Base-by-base conservation (phyloP, 140 eudicot species). In the Anethum foeniculum region DNA sequence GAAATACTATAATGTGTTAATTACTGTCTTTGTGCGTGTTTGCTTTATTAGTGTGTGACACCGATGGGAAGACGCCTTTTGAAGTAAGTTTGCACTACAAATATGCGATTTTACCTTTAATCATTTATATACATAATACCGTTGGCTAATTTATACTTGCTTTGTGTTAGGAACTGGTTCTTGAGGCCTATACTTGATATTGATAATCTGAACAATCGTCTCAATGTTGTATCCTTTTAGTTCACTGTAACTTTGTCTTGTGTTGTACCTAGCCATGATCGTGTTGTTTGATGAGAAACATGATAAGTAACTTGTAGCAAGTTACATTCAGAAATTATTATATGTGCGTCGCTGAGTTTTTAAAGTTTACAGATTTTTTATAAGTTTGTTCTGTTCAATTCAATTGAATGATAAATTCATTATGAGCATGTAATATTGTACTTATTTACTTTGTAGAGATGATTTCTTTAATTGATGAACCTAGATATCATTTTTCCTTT, bases 41-140 rank as follows among this genome's bases (percentile, higher is more conserved):
- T 41, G 4, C 52, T 65, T 77, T 3, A 75, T 60, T 88, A 95
- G 99, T 93, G 99, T 78, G 97, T 90, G 73, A 95, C 99, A 10
- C 97, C 98, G 54, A 85, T 89, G 92, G 99, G 99, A 38, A 90
- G 93, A 80, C 97, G 96, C 76, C 91, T 95, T 77, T 82, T 95
- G 79, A 91, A 97, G 98, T 95, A 87, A 84, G 77, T 43, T 69
- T 76, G 28, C 65, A 12, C 76, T 75, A 62, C 81, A 54, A 14
- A n/a, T 39, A 75, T 52, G 56, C 47, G 36, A 28, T 46, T 76
- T 28, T 25, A 38, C 75, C 51, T 69, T 82, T 51, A 32, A 81
- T 73, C 74, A 75, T 78, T 39, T 43, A 54, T 80, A 39, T 41
- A 51, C 62, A 27, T 30, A 74, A 74, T 71, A 39, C 75, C 77